A percentile compares a stretch with the other conserved stretches of the same genome.
Evolutionary conservation across 306 rosid genomes (phyloP).

Genomic region (Bauhinia variegata): DNA sequence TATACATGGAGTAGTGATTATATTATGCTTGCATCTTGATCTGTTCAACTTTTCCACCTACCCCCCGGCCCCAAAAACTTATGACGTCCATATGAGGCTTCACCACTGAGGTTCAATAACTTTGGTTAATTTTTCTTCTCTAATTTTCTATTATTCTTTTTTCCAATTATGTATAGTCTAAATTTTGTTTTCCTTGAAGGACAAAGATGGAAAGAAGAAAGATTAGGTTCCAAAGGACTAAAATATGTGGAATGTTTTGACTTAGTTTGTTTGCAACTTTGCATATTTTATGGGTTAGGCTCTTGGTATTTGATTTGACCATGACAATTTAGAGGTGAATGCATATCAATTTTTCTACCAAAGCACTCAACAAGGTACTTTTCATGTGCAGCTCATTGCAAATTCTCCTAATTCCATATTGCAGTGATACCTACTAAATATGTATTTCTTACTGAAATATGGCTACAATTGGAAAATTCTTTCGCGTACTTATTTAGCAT

Average conservation of each 20-base stretch:
- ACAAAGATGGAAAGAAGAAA: constrained; percentile 21
- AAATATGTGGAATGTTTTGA: constrained; percentile 1
- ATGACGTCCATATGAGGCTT: too few species aligned
- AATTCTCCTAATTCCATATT: neutral
- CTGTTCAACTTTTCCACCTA: too few species aligned
- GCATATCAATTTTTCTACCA: constrained; percentile 1
- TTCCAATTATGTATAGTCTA: neutral
- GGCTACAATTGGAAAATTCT: constrained; percentile 6
- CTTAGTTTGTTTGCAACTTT: neutral
- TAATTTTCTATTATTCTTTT: constrained; percentile 6
- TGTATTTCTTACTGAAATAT: constrained; percentile 10
- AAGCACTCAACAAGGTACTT: neutral
- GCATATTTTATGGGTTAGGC: constrained; percentile 8
- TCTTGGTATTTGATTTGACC: constrained; percentile 5
- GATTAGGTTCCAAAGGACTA: constrained; percentile 7
- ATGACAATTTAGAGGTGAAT: constrained; percentile 15
- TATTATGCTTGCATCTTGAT: too few species aligned
- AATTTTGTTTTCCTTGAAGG: constrained; percentile 1
- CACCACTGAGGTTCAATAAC: neutral
- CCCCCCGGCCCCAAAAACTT: too few species aligned
- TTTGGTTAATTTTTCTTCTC: neutral
- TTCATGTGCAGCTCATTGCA: constrained; percentile 10
- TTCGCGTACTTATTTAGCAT: neutral
- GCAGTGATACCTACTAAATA: neutral
- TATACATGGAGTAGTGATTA: too few species aligned